Conservation (phyloP, 768 basidiomycete genomes). For the Rhodosporidiobolus odoratus region DNA sequence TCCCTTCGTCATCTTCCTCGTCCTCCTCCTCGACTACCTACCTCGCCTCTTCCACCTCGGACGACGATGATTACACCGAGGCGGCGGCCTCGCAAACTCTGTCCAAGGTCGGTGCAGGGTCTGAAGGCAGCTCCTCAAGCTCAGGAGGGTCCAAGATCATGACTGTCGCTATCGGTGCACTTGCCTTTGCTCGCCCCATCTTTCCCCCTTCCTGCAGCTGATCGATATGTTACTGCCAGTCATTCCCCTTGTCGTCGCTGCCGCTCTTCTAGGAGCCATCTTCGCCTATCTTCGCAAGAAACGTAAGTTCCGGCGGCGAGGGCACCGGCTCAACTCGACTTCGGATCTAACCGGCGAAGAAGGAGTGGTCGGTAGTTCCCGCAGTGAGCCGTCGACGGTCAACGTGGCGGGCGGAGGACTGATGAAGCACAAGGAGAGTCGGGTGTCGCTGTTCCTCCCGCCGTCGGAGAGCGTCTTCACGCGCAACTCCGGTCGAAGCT, state of each 20-base stretch:
- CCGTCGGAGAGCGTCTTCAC: slow-evolving; percentile 9
- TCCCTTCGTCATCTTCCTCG: background rate
- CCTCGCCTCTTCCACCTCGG: background rate
- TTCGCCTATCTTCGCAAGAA: slow-evolving; percentile 11
- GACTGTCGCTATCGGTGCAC: slow-evolving; percentile 5
- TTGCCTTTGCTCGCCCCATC: background rate
- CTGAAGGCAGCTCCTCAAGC: background rate
- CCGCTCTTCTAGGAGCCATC: background rate
- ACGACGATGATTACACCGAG: too few species aligned
- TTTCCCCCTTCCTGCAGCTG: background rate
- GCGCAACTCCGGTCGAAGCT: slow-evolving; percentile 15
- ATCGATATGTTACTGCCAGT: too few species aligned
- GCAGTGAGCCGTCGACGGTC: background rate
- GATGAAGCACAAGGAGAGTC: slow-evolving; percentile 15
- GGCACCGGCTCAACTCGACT: slow-evolving; percentile 22
- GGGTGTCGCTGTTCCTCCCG: slow-evolving; percentile 15
- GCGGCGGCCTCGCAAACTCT: background rate
- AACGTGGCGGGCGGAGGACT: background rate
- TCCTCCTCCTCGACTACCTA: background rate
- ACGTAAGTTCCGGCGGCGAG: slow-evolving; percentile 13
- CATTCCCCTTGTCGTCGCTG: slow-evolving; percentile 1
- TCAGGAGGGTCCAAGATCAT: background rate
- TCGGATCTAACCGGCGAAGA: slow-evolving; percentile 1
- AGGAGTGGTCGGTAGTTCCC: background rate
- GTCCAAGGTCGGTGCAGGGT: background rate